phyloP scores from a whole-genome alignment of 1,284 basidiomycete species.

The Bondarzewia mesenterica region DNA sequence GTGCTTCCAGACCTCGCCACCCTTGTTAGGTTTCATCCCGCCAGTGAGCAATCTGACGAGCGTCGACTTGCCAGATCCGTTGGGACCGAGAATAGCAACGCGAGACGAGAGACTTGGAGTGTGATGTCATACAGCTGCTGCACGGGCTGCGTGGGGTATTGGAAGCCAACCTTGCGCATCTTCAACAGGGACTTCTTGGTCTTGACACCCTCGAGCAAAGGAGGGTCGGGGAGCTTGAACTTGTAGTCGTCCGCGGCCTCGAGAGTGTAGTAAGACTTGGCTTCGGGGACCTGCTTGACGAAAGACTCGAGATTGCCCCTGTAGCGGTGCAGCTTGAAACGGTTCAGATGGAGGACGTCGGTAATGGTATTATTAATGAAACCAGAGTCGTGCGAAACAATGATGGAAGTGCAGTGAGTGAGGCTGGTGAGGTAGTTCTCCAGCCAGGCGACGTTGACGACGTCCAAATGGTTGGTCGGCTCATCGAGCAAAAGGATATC shows the following conservation, averaged over 20 bases:
- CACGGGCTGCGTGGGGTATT: constrained; percentile 80
- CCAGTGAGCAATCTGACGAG: constrained; percentile 98
- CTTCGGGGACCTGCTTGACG: constrained; percentile 92
- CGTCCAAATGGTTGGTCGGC: constrained; percentile 97
- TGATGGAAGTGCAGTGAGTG: constrained; percentile 92
- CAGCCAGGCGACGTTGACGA: constrained; percentile 95
- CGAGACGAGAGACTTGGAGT: constrained; percentile 95
- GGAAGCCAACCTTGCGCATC: constrained; percentile 97
- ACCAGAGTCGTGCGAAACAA: constrained; percentile 97
- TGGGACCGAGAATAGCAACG: constrained; percentile 94
- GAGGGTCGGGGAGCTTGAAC: constrained; percentile 94
- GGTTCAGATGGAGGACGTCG: constrained; percentile 97
- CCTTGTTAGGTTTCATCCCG: constrained; percentile 94
- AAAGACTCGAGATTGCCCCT: constrained; percentile 96
- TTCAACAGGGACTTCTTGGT: constrained; percentile 97
- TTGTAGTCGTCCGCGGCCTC: constrained; percentile 92
- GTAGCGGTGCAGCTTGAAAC: constrained; percentile 98
- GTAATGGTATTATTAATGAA: constrained; percentile 99
- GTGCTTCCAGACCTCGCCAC: constrained; percentile 98
- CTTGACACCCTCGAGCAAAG: constrained; percentile 98
- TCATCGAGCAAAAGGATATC: constrained; percentile 96
- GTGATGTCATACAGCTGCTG: constrained; percentile 94
- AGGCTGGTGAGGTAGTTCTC: constrained; percentile 90
- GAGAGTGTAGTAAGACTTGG: constrained; percentile 96
- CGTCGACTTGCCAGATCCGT: constrained; percentile 97